Evolutionary conservation across 1,139 yeast species (phyloP).

Genomic region (Candida pseudoviswanathii): DNA sequence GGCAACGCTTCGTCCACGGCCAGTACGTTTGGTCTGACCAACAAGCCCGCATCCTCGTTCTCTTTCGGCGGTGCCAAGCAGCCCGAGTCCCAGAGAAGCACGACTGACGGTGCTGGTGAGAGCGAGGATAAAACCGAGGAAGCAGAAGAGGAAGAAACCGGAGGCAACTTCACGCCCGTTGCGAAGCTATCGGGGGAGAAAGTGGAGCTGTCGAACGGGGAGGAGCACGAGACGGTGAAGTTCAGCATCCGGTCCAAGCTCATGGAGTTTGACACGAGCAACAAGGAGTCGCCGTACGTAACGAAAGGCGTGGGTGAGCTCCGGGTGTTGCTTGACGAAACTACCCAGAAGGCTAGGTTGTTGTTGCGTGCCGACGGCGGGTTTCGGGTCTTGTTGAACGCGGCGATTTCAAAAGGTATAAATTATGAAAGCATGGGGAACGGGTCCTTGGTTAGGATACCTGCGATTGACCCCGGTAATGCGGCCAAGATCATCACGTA

Average conservation of each 20-base stretch:
- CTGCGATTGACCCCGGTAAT: slow-evolving; percentile 47
- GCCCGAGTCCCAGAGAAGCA: slow-evolving; percentile 14
- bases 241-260: slow-evolving; percentile 75
- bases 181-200: slow-evolving; percentile 46
- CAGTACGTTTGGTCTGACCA: background rate
- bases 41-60: slow-evolving; percentile 2
- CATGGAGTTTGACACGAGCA: slow-evolving; percentile 57
- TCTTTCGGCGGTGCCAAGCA: slow-evolving; percentile 4
- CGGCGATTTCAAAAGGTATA: slow-evolving; percentile 53
- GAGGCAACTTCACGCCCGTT: slow-evolving; percentile 51
- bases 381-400: slow-evolving; percentile 76
- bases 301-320: slow-evolving; percentile 82
- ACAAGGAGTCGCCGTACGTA: slow-evolving; percentile 52
- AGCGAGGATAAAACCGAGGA: slow-evolving; percentile 11
- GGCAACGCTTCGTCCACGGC: background rate
- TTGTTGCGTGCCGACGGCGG: slow-evolving; percentile 89
- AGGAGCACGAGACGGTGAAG: slow-evolving; percentile 72
- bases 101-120: slow-evolving; percentile 11
- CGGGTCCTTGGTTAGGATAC: slow-evolving; percentile 59
- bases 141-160: slow-evolving; percentile 37
- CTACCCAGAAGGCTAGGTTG: slow-evolving; percentile 64
- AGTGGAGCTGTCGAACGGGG: slow-evolving; percentile 68
- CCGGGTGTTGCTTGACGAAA: slow-evolving; percentile 64
- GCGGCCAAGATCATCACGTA: slow-evolving; percentile 54
- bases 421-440: slow-evolving; percentile 61